phyloP scores from a whole-genome alignment of 2,329 filamentous ascomycete species.

The Fusarium odoratissimum region DNA sequence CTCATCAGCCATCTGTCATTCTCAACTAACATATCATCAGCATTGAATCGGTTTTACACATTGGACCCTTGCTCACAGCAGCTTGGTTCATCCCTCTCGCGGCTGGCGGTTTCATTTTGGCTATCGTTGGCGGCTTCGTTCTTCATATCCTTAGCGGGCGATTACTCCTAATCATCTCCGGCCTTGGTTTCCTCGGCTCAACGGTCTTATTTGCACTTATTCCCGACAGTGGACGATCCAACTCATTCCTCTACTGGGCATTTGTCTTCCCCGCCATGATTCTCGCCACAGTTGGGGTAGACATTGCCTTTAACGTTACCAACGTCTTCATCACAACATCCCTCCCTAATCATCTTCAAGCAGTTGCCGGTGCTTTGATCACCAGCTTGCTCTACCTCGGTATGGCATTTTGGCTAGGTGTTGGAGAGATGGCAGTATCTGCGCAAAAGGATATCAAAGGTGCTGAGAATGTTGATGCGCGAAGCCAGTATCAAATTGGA shows the following conservation, averaged over 20 bases:
- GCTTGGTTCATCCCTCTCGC: conserved; percentile 77
- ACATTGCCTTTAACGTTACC: conserved; percentile 79
- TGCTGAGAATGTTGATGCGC: conserved; percentile 51
- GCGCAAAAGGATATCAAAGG: conserved; percentile 52
- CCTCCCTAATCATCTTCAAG: conserved; percentile 74
- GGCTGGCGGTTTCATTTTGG: conserved; percentile 74
- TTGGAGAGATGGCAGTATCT: conserved; percentile 73
- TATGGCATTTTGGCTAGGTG: conserved; percentile 76
- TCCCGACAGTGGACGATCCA: conserved; percentile 59
- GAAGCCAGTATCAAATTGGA: conserved; percentile 69
- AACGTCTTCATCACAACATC: conserved; percentile 83
- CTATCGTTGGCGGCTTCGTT: conserved; percentile 71
- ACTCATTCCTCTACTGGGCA: conserved; percentile 69
- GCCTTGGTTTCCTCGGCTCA: conserved; percentile 67
- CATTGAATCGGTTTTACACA: conserved; percentile 69
- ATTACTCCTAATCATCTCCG: conserved; percentile 71
- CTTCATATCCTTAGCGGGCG: conserved; percentile 74
- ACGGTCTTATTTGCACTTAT: conserved; percentile 73
- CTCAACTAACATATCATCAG: conserved; percentile 48
- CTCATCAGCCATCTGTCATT: accelerated
- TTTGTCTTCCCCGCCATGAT: conserved; percentile 79
- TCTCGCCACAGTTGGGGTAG: conserved; percentile 76
- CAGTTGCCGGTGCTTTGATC: conserved; percentile 73
- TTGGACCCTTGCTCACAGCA: conserved; percentile 70
- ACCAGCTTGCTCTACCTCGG: conserved; percentile 74